Evolutionary conservation across 768 basidiomycete species (phyloP), one percentile per base, ranked within the genome.

Genomic region (Lenzites betulinus): DNA sequence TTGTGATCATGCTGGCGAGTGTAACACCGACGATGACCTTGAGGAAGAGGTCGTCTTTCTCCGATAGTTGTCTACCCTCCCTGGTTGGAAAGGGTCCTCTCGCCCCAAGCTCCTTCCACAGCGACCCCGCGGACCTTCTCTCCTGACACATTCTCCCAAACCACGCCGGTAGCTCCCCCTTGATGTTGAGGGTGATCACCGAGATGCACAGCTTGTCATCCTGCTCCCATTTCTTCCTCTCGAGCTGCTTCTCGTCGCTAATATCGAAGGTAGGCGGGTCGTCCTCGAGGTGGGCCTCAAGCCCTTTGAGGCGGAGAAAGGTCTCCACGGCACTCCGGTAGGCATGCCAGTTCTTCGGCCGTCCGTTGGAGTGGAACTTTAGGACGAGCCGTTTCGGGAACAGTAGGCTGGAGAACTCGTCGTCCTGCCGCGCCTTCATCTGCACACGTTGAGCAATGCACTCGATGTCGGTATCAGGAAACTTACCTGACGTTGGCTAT

Each of bases 161-260:
- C 42, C 42, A 46, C n/a, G 1, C 8, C 2, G 42, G 53, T 12
- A 30, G 30, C 18, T 35, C 9, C 53, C 53, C 53, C n/a, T 26
- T 26, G 35, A 54, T 54, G 13, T 53, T 53, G 26, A 53, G 52
- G n/a, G 16, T 42, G 7, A 53, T 53, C 16, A 53, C 39, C 9
- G 52, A 28, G 28, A 12, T 30, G 41, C 39, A 41, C 7, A 54
- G 30, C 28, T 33, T 18, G 53, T 54, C 53, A 7, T 54, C 53
- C 28, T 7, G 20, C n/a, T 44, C 53, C 53, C 53, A 54, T 43
- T 33, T 16, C 20, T 35, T 30, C 18, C n/a, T 11, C 43, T 42
- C n/a, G n/a, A n/a, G n/a, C n/a, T n/a, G 25, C 39, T n/a, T 42
- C 26, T 42, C 41, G 23, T 42, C 26, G 23, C 30, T 33, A 33